A percentile compares a stretch with the other conserved stretches of the same genome.
phyloP scores from a whole-genome alignment of 306 rosid species.

The Pterocarpus santalinus region DNA sequence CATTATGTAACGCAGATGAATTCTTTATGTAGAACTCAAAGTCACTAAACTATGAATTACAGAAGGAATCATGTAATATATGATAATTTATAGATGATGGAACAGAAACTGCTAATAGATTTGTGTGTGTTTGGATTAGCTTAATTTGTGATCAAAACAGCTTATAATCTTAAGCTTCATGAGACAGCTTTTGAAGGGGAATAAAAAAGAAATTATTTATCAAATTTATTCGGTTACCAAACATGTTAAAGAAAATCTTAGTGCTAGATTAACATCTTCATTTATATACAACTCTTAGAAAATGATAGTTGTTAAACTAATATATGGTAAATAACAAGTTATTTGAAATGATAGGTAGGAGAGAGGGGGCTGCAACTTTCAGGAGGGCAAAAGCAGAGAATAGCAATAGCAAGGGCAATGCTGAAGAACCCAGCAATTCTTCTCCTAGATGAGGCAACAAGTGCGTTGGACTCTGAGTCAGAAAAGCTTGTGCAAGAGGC shows the following conservation, averaged over 20 bases:
- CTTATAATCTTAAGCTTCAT: too few relatives aligned
- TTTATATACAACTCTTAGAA: background rate
- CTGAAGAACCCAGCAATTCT: slow-evolving; percentile 90
- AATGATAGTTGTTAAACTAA: background rate
- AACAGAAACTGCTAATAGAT: slow-evolving; percentile 8
- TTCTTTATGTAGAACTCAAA: background rate
- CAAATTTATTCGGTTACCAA: too few relatives aligned
- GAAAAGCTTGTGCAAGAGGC: slow-evolving; percentile 97
- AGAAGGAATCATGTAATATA: background rate
- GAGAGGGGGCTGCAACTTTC: slow-evolving; percentile 95
- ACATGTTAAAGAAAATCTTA: background rate
- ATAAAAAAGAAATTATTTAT: too few relatives aligned
- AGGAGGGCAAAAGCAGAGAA: slow-evolving; percentile 97
- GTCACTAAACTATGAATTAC: slow-evolving; percentile 1
- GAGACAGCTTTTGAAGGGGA: too few relatives aligned
- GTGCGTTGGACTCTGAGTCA: slow-evolving; percentile 93
- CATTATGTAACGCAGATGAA: background rate
- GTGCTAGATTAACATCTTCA: background rate
- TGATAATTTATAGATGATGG: background rate
- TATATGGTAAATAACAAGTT: slow-evolving; percentile 1
- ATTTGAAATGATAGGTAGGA: slow-evolving; percentile 79
- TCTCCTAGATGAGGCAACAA: slow-evolving; percentile 90
- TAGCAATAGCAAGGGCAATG: slow-evolving; percentile 97
- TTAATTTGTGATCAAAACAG: too few relatives aligned
- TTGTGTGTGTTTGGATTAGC: background rate